Evolutionary conservation across 345 rosid species (phyloP), one percentile per base, ranked within the genome.

Genomic region (Ricinus communis): DNA sequence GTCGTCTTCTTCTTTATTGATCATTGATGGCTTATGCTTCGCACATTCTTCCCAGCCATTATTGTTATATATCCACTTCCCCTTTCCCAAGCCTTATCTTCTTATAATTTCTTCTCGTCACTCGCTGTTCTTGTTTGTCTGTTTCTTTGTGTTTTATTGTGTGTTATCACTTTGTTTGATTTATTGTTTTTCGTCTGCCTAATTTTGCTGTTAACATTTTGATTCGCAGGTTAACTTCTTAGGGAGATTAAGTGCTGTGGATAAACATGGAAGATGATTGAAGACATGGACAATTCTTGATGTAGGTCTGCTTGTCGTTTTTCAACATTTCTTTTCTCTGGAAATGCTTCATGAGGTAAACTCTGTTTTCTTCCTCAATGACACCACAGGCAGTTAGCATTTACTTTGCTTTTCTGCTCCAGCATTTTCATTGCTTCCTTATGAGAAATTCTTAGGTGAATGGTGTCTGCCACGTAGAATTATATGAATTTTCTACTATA

Each of bases 171-270:
- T n/a, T 53, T 8, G 47, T 49, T 62, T 67, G n/a, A n/a, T n/a
- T 22, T 31, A 57, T 21, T 25, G 30, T 24, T 28, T 6, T 31
- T 68, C 27, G 4, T 60, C 11, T 43, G 0, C 38, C 9, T 13
- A 5, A 62, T 43, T 27, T 25, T n/a, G 4, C 8, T 31, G 38
- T 55, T 36, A 11, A 53, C 9, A 5, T 8, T 28, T 19, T 62
- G 51, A 68, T 74, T 71, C 57, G 81, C 82, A 77, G 83, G 80
- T n/a, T 40, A 67, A 74, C 3, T n/a, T n/a, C n/a, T n/a, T n/a
- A 25, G 40, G 50, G 70, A 50, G 56, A 46, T 65, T 31, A 43
- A 38, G 2, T 14, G 28, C 11, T 24, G 4, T 53, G 21, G 70
- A 33, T 52, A 11, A 33, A 21, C 5, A 15, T 24, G 69, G 43